Evolutionary conservation across 2,329 filamentous ascomycete species (phyloP).

Genomic region (Verticillium albo-atrum): DNA sequence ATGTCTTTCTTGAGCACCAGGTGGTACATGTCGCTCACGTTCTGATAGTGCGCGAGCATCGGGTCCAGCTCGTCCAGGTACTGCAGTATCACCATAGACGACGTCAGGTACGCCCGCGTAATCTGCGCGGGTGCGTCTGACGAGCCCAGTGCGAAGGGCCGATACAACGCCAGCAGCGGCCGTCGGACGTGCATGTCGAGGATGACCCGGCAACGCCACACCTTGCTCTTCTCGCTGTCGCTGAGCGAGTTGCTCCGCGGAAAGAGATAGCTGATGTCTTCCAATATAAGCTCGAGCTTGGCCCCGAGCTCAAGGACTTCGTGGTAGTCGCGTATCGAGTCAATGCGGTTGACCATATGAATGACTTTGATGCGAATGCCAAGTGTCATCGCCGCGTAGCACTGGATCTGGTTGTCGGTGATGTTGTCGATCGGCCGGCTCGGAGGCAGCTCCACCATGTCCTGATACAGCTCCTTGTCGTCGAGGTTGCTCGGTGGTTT

Average conservation of each 20-base stretch:
- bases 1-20: slow-evolving; percentile 50
- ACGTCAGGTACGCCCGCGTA: slow-evolving; percentile 46
- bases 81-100: slow-evolving; percentile 50
- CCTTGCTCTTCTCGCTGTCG: slow-evolving; percentile 39
- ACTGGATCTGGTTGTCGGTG: slow-evolving; percentile 50
- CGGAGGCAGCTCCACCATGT: slow-evolving; percentile 43
- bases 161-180: slow-evolving; percentile 47
- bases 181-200: slow-evolving; percentile 52
- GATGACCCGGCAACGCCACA: slow-evolving; percentile 46
- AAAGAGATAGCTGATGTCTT: slow-evolving; percentile 50
- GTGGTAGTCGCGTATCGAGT: slow-evolving; percentile 46
- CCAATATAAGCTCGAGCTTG: slow-evolving; percentile 48
- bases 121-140: slow-evolving; percentile 46
- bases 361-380: slow-evolving; percentile 44
- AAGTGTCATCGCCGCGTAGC: slow-evolving; percentile 47
- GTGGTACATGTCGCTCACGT: slow-evolving; percentile 48
- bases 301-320: slow-evolving; percentile 49
- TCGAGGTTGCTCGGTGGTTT: slow-evolving; percentile 48
- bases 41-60: slow-evolving; percentile 37
- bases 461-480: slow-evolving; percentile 42
- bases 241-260: slow-evolving; percentile 39
- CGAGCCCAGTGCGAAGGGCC: slow-evolving; percentile 49
- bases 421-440: slow-evolving; percentile 45
- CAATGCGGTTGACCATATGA: slow-evolving; percentile 45
- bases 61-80: slow-evolving; percentile 52